Base-by-base conservation (phyloP, 2,329 filamentous ascomycete species). In the Pezicula rhizophila region DNA sequence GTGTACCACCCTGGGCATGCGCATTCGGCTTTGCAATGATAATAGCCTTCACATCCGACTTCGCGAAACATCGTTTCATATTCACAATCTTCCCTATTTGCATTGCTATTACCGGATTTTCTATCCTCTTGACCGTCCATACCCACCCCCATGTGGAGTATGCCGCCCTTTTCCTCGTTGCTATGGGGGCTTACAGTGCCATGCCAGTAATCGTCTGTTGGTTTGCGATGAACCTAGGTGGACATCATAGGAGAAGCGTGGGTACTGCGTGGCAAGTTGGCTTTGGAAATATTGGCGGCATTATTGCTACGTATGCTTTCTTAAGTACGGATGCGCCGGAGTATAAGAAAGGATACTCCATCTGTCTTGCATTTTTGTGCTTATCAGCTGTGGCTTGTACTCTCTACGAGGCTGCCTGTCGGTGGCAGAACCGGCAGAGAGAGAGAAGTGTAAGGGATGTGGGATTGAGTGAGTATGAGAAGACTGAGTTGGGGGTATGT, bases 161-260 rank as follows among this genome's bases (percentile, higher is more conserved):
- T 60, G 85, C 74, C 0, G 87, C 85, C 0, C 76, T 96, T 0
- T 95, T 95, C 72, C 72, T 96, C 28, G 80, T 95, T 44, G 85
- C 87, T 2, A 83, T 83, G 70, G 89, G 89, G 44, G 78, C 80
- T 0, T 96, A 95, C 68, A 83, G 82, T 1, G 88, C 90, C n/a
- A 91, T 96, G 85, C 90, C 92, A 0, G 83, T 96, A 26, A 80
- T 90, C 39, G 79, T 90, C 7, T 90, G 85, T 65, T 91, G 87
- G 86, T 90, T 85, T 66, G 85, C 84, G 58, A 89, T 89, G 80
- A 91, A 90, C 58, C 70, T 89, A 1, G 80, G 80, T 2, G 86
- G 85, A 0, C 87, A 90, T 62, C 83, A 83, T 49, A 77, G 85
- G 3, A 75, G 86, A 39, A 76, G 82, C 8, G 78, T 90, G 14